phyloP scores from a whole-genome alignment of 768 basidiomycete species.

The Leccinum subgranulosum region DNA sequence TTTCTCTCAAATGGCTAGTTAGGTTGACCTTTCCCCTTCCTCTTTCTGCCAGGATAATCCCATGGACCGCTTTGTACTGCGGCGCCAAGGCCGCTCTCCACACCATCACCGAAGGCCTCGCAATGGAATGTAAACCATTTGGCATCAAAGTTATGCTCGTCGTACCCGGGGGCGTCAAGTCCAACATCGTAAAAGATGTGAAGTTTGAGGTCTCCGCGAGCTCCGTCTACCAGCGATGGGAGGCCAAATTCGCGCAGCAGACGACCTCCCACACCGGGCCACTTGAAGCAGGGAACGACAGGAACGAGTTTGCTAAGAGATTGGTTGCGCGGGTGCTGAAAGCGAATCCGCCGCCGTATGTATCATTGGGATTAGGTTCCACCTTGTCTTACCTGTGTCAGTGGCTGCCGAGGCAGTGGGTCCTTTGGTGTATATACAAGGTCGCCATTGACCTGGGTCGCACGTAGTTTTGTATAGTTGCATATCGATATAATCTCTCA shows the following conservation, averaged over 20 bases:
- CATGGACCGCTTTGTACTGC: constrained; percentile 63
- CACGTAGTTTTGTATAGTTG: neutral
- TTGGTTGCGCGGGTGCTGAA: constrained; percentile 51
- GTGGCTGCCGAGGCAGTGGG: constrained; percentile 27
- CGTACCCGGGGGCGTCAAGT: constrained; percentile 60
- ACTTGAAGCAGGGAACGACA: constrained; percentile 42
- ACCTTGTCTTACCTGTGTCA: constrained; percentile 12
- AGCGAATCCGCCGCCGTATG: constrained; percentile 47
- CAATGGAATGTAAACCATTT: constrained; percentile 73
- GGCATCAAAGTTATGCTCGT: constrained; percentile 69
- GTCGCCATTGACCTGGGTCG: constrained; percentile 11
- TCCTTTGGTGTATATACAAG: constrained; percentile 15
- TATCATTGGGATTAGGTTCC: constrained; percentile 46
- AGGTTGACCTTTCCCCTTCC: neutral
- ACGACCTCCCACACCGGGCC: constrained; percentile 22
- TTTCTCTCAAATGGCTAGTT: neutral
- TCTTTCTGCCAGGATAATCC: constrained; percentile 47
- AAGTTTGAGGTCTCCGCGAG: neutral
- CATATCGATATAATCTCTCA: too few species aligned
- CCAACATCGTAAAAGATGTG: constrained; percentile 53
- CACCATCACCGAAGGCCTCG: constrained; percentile 58
- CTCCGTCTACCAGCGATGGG: constrained; percentile 29
- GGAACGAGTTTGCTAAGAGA: constrained; percentile 46
- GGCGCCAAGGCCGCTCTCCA: constrained; percentile 59
- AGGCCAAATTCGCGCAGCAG: constrained; percentile 51